A percentile compares a stretch with the other conserved stretches of the same genome.
These are phyloP conservation scores for Penicillium vulpinum DNA, from an alignment of 2,329 filamentous ascomycete genomes.

Conservation along the genomic window DNA sequence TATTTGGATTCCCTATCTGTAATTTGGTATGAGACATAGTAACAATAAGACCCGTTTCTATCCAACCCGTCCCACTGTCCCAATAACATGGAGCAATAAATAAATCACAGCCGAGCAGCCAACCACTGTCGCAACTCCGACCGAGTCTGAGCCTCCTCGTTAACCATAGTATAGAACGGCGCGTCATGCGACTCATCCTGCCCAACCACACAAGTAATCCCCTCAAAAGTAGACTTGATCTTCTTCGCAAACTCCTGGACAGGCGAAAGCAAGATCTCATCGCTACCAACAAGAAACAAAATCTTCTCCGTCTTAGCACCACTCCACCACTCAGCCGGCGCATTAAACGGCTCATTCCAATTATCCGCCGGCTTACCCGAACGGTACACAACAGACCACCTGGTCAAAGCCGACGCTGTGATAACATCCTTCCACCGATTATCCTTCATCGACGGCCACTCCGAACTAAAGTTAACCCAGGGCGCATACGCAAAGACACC, in stretches of 20 bases:
- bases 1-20: background rate
- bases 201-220: constrained; percentile 30
- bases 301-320: constrained; percentile 50
- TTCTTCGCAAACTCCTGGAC: constrained; percentile 36
- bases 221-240: constrained; percentile 34
- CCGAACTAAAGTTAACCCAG: constrained; percentile 53
- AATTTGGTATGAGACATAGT: background rate
- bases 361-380: constrained; percentile 40
- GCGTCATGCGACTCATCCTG: constrained; percentile 33
- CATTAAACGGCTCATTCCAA: constrained; percentile 55
- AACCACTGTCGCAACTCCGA: constrained; percentile 33
- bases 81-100: background rate
- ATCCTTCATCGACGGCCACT: constrained; percentile 41
- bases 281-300: constrained; percentile 53
- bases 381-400: constrained; percentile 52
- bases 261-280: constrained; percentile 53
- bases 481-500: constrained; percentile 56
- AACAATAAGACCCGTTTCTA: background rate
- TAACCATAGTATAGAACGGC: constrained; percentile 26
- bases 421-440: constrained; percentile 56
- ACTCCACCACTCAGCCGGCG: constrained; percentile 55
- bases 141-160: constrained; percentile 29
- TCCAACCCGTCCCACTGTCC: background rate
- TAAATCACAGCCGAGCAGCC: constrained; percentile 24
- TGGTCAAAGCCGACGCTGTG: constrained; percentile 31